Conservation (phyloP, 768 basidiomycete species). For the Fomitopsis pulvina region DNA sequence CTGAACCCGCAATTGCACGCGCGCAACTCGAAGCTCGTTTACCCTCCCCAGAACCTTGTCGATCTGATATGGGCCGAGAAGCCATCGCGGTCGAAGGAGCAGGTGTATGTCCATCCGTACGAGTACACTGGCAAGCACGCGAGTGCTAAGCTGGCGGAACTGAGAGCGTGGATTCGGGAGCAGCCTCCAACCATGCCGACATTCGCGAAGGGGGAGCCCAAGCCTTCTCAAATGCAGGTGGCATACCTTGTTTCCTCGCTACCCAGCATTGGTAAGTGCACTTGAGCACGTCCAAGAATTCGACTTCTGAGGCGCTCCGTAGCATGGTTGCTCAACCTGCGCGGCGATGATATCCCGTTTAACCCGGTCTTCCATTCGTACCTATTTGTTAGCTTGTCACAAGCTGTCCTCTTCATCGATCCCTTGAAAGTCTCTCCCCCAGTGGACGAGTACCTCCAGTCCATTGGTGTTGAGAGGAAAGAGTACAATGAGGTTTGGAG, state of each 20-base stretch:
- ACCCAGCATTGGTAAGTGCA: slow-evolving; percentile 58
- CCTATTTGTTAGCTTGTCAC: slow-evolving; percentile 59
- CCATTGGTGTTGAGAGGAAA: slow-evolving; percentile 47
- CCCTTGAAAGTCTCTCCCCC: slow-evolving; percentile 52
- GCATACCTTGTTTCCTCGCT: slow-evolving; percentile 66
- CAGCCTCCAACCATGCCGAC: slow-evolving; percentile 55
- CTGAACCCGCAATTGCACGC: slow-evolving; percentile 49
- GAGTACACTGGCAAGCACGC: slow-evolving; percentile 69
- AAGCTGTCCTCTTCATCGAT: slow-evolving; percentile 75
- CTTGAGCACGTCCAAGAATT: neutral
- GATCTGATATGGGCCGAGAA: slow-evolving; percentile 80
- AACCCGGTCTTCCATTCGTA: slow-evolving; percentile 92
- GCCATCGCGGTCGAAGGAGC: slow-evolving; percentile 58
- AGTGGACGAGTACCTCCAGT: slow-evolving; percentile 49
- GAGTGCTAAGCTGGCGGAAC: slow-evolving; percentile 55
- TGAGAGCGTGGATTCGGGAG: slow-evolving; percentile 63
- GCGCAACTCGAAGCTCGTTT: slow-evolving; percentile 61
- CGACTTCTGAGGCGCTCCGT: slow-evolving; percentile 4
- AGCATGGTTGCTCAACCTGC: slow-evolving; percentile 86
- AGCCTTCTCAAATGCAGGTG: slow-evolving; percentile 54
- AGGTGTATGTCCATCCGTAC: slow-evolving; percentile 61
- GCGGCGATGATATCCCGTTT: slow-evolving; percentile 86
- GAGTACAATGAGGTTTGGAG: slow-evolving; percentile 79
- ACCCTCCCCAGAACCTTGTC: slow-evolving; percentile 77
- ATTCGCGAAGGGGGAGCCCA: slow-evolving; percentile 57